Percentiles rank a stretch among this genome's conserved stretches.
Evolutionary conservation across 768 basidiomycete species (phyloP).

Genomic region (Tremella yokohamensis): DNA sequence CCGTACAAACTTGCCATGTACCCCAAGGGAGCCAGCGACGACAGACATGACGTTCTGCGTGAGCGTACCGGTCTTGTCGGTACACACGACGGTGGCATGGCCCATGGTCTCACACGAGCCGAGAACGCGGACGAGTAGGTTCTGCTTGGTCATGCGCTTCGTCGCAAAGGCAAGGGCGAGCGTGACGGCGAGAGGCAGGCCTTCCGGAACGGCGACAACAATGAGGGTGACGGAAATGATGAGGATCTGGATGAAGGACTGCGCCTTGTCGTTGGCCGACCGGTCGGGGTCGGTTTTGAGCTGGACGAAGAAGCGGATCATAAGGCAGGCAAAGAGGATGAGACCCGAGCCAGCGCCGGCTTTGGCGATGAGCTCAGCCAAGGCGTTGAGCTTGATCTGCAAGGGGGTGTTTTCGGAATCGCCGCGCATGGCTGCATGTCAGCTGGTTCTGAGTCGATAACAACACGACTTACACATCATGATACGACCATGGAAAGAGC

Average conservation of each 20-base stretch:
- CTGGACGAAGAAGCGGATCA: conserved; percentile 94
- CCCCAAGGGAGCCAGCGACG: conserved; percentile 90
- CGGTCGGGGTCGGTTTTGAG: conserved; percentile 64
- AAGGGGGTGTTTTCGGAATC: conserved; percentile 87
- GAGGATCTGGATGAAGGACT: conserved; percentile 84
- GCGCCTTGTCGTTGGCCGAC: conserved; percentile 76
- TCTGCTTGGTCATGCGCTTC: conserved; percentile 94
- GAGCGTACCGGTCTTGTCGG: conserved; percentile 60
- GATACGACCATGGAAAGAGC: conserved; percentile 92
- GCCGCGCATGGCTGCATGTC: conserved; percentile 68
- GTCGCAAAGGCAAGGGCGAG: conserved; percentile 96
- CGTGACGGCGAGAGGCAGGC: conserved; percentile 91
- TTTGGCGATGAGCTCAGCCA: conserved; percentile 96
- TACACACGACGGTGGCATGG: conserved; percentile 79
- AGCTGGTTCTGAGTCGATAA: neutral
- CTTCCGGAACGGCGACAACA: conserved; percentile 85
- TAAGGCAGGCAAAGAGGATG: conserved; percentile 71
- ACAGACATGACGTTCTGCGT: conserved; percentile 95
- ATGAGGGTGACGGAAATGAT: conserved; percentile 92
- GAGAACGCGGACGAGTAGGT: conserved; percentile 88
- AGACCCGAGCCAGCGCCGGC: conserved; percentile 77
- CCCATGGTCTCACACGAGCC: conserved; percentile 99
- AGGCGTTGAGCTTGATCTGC: conserved; percentile 82
- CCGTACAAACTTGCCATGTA: conserved; percentile 89
- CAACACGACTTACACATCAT: conserved; percentile 77